Conservation (phyloP, 208 protist species). For the Wallacemonas collosoma region DNA sequence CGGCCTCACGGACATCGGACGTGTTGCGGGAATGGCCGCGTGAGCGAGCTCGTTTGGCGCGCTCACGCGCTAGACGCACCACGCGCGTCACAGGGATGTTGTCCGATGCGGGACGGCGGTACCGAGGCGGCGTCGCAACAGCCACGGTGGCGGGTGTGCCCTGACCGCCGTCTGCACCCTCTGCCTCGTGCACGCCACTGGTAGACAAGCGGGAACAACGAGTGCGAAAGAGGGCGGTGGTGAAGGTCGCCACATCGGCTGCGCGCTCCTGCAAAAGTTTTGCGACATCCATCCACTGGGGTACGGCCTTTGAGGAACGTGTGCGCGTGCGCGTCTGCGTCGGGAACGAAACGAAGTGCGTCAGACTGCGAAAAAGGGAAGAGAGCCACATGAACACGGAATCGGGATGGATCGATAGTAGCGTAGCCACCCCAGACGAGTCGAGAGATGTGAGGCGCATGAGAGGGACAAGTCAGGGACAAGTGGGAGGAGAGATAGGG, state of each 20-base stretch:
- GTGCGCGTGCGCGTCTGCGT: too few species aligned
- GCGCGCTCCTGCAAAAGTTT: slow-evolving; percentile 35
- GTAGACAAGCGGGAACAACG: not conserved
- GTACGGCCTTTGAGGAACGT: too few species aligned
- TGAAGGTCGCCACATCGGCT: slow-evolving; percentile 46
- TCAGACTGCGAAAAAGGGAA: too few species aligned
- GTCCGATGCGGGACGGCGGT: slow-evolving; percentile 70
- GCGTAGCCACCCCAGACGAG: too few species aligned
- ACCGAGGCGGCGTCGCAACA: not conserved
- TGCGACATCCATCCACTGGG: slow-evolving; percentile 44
- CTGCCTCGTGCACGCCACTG: not conserved
- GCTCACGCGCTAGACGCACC: slow-evolving; percentile 31
- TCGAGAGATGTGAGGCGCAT: too few species aligned
- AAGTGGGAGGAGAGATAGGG: too few species aligned
- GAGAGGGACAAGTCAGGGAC: too few species aligned
- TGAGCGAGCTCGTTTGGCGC: slow-evolving; percentile 7
- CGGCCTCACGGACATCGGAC: not conserved
- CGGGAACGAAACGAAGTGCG: too few species aligned
- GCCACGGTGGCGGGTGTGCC: not conserved
- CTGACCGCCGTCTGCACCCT: not conserved
- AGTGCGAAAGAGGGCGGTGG: slow-evolving; percentile 26
- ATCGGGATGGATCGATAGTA: too few species aligned
- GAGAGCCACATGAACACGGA: too few species aligned
- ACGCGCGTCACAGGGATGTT: slow-evolving; percentile 66
- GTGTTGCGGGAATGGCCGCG: not conserved